Evolutionary conservation across 768 basidiomycete genomes (phyloP), one percentile per base, ranked within the genome.

Genomic region (Naematelia aurantialba): DNA sequence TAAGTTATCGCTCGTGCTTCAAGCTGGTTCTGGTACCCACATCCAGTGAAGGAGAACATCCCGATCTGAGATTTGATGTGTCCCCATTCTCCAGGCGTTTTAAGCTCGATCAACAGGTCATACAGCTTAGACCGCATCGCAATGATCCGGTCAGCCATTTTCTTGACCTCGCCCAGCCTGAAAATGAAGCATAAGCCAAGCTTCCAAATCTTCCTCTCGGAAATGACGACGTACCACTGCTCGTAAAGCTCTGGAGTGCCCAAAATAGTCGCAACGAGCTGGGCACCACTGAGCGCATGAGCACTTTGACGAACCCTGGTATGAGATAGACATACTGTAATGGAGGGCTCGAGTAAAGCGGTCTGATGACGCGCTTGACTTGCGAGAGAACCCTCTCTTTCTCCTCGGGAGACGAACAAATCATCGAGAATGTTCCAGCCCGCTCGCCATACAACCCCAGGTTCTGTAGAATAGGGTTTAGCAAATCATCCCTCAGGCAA

Each of bases 311-410:
- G n/a, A 44, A 34, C 26, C 19, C 52, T 26, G 8, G 46, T 47
- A 21, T 45, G 34, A 2, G 5, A 31, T 13, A 11, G 22, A 19
- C 14, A 26, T 21, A 72, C 72, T 76, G 75, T 22, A 75, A 48
- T n/a, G 94, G 96, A 60, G 96, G 94, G 82, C 94, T 97, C 56
- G 94, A 98, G 81, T 97, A 97, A 85, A 97, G 87, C 39, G 92
- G 91, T 12, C 96, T 87, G 66, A 96, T 87, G 60, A 98, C 79
- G 61, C 97, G 91, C 82, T 93, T 92, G 75, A 98, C 80, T 78
- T 97, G 96, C 76, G 87, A 89, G 77, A 92, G 87, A 34, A 96
- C 85, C 48, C 91, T 85, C 78, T 85, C 81, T 47, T 87, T 87
- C 49, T 87, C 82, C 45, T 89, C 89, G 69, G 81, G 76, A 59